A percentile compares a stretch with the other conserved stretches of the same genome.
These are phyloP conservation scores for Melanopsichium pennsylvanicum DNA, from an alignment of 1,284 basidiomycete genomes.

Conservation along the genomic window DNA sequence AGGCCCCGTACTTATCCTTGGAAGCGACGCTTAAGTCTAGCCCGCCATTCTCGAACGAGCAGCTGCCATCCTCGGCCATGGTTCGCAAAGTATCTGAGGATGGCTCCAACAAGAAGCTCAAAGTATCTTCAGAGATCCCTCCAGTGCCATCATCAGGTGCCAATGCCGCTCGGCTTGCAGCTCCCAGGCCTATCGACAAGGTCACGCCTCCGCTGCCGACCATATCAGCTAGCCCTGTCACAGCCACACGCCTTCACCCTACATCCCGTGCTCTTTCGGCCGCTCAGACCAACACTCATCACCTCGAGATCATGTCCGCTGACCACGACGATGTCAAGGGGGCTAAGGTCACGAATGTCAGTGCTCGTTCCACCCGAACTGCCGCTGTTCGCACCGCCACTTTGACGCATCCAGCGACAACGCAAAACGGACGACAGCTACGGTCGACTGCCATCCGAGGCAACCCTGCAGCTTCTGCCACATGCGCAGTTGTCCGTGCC, in stretches of 20 bases:
- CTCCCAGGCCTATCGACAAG: conserved; percentile 19
- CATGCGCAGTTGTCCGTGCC: conserved; percentile 2
- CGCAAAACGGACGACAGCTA: conserved; percentile 16
- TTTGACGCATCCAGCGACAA: conserved; percentile 1
- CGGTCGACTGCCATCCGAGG: conserved; percentile 17
- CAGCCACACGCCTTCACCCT: conserved; percentile 34
- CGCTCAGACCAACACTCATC: conserved; percentile 30
- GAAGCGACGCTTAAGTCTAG: conserved; percentile 12
- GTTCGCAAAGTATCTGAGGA: conserved; percentile 40
- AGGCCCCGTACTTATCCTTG: conserved; percentile 13
- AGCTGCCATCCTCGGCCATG: conserved; percentile 9
- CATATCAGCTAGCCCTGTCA: conserved; percentile 28
- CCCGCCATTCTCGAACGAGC: conserved; percentile 10
- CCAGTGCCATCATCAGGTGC: conserved; percentile 15
- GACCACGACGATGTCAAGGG: conserved; percentile 32
- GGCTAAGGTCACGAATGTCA: conserved; percentile 5
- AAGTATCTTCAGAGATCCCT: conserved; percentile 28
- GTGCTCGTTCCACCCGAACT: conserved; percentile 12
- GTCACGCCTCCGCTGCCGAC: conserved; percentile 29
- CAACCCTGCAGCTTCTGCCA: background rate
- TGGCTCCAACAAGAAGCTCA: conserved; percentile 42
- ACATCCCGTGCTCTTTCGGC: conserved; percentile 28
- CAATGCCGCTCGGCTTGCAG: background rate
- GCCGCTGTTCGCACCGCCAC: conserved; percentile 24
- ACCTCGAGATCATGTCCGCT: conserved; percentile 9